Conservation (phyloP, 306 rosid genomes). For the Trichosanthes truncata region DNA sequence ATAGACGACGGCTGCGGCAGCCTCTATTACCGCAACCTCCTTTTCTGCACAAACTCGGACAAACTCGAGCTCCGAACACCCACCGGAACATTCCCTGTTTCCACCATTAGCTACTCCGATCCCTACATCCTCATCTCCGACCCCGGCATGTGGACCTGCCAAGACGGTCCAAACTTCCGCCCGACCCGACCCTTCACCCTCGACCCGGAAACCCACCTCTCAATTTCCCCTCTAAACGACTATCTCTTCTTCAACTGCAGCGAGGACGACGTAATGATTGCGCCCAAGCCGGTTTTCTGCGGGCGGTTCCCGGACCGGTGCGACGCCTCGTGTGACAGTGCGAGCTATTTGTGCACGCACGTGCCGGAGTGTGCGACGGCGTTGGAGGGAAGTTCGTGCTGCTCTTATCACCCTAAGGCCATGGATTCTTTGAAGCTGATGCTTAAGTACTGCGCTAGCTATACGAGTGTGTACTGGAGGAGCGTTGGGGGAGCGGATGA, state of each 20-base stretch:
- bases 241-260: slow-evolving; percentile 92
- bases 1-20: slow-evolving; percentile 94
- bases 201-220: slow-evolving; percentile 59
- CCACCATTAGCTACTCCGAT: slow-evolving; percentile 54
- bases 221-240: slow-evolving; percentile 64
- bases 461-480: slow-evolving; percentile 84
- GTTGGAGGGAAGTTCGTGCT: slow-evolving; percentile 43
- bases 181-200: slow-evolving; percentile 66
- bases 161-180: slow-evolving; percentile 52
- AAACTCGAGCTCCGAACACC: slow-evolving; percentile 75
- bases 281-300: slow-evolving; percentile 75
- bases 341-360: slow-evolving; percentile 81
- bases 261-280: slow-evolving; percentile 48
- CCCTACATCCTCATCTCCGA: slow-evolving; percentile 70
- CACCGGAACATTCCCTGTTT: slow-evolving; percentile 63
- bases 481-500: slow-evolving; percentile 49
- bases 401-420: slow-evolving; percentile 79
- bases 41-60: slow-evolving; percentile 41
- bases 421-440: slow-evolving; percentile 64
- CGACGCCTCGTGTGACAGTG: slow-evolving; percentile 84
- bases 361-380: slow-evolving; percentile 58
- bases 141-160: slow-evolving; percentile 86
- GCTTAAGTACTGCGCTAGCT: slow-evolving; percentile 68
- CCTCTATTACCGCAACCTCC: slow-evolving; percentile 60
- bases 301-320: slow-evolving; percentile 69